These are phyloP conservation scores for Amylostereum chailletii DNA, from an alignment of 1,284 basidiomycete genomes.

Conservation along the genomic window DNA sequence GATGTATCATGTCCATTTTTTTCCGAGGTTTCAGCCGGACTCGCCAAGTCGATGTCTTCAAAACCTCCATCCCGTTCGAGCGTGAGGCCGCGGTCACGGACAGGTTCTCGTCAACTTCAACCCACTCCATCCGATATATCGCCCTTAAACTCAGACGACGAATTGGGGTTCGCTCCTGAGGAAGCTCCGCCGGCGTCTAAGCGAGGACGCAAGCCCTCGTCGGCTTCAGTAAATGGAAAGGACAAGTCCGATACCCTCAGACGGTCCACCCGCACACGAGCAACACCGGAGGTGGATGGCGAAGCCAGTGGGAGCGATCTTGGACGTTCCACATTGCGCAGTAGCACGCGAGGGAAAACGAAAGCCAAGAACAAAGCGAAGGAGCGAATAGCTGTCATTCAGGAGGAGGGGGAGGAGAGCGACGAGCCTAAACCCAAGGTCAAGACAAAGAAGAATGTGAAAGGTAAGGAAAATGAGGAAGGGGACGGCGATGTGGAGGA, in stretches of 20 bases:
- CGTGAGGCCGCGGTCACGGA: conserved; percentile 13
- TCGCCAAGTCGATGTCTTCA: conserved; percentile 14
- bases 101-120: conserved; percentile 12
- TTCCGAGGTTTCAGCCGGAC: conserved; percentile 13
- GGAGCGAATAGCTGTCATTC: conserved; percentile 22
- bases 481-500: conserved; percentile 3
- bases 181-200: background rate
- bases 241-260: background rate
- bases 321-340: conserved; percentile 9
- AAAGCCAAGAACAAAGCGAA: conserved; percentile 20
- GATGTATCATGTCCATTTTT: conserved; percentile 47
- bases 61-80: conserved; percentile 12
- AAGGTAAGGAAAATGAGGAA: conserved; percentile 2
- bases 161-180: conserved; percentile 10
- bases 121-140: background rate
- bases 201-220: background rate
- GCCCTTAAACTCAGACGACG: conserved; percentile 15
- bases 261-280: conserved; percentile 10
- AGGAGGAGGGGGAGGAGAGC: conserved; percentile 22
- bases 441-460: conserved; percentile 8
- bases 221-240: background rate
- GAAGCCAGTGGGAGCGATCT: conserved; percentile 11
- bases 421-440: conserved; percentile 2
- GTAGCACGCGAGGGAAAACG: conserved; percentile 17
- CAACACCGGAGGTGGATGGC: conserved; percentile 9